Base-by-base conservation (phyloP, 2,329 filamentous ascomycete genomes). In the Polytolypa hystricis region DNA sequence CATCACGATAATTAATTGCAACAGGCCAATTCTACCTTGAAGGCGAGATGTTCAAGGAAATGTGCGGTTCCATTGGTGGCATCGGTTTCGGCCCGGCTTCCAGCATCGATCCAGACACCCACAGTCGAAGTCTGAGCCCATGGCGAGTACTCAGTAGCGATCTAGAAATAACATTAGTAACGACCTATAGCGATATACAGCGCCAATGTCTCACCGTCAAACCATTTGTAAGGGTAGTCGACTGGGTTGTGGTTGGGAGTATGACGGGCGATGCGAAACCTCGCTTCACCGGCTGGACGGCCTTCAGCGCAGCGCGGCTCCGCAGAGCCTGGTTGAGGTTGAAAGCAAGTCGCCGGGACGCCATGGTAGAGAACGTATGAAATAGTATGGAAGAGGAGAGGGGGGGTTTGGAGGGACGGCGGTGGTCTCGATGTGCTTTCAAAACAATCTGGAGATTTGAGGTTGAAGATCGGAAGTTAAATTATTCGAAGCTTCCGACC, bases 61-160 rank as follows among this genome's bases (percentile, higher is more conserved):
- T 98, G 91, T 59, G 91, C 91, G 55, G 91, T 98, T 68, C 91
- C 91, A 72, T 96, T 98, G 60, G 84, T 96, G 77, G 86, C 86
- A 69, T 91, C 80, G 54, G 91, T 98, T 76, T 98, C 91, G 64
- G 91, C 86, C 66, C 91, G 78, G 66, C 86, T 95, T 62, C 91
- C 91, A 64, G 93, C 89, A 69, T 98, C 93, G 65, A 98, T 98
- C 87, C 91, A 98, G 50, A 98, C 85, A 63, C 91, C 91, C 56
- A 96, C 87, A 38, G 89, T 96, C 56, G 87, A 94, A 45, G 91
- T 96, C 73, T 96, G 87, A 57, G 89, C 89, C 75, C 86, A 96
- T 55, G 89, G 91, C 48, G 87, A 95, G 73, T 96, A 83, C 67
- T 98, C 89, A 54, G 91, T 93, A 52, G 91, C 91, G 62, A 98